Conservation (phyloP, 805 yeast genomes). For the Maudiozyma barnettii region DNA sequence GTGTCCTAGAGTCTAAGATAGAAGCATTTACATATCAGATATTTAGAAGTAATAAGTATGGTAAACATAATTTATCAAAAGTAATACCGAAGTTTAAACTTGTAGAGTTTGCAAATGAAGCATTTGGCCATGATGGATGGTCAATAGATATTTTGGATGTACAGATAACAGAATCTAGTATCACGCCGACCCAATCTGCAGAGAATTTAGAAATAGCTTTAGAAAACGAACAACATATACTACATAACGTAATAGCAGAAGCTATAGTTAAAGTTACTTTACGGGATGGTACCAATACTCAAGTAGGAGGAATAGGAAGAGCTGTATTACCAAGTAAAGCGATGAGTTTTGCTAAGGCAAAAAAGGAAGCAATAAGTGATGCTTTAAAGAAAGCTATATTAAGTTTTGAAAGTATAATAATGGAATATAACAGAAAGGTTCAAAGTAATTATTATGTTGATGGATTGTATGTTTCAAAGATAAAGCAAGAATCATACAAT, state of each 20-base stretch:
- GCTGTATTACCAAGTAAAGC: constrained; percentile 52
- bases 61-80: constrained; percentile 19
- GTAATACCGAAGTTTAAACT: constrained; percentile 30
- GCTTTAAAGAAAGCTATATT: constrained; percentile 72
- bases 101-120: constrained; percentile 38
- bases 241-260: constrained; percentile 26
- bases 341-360: constrained; percentile 70
- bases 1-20: constrained; percentile 39
- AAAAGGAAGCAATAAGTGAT: constrained; percentile 78
- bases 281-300: constrained; percentile 74
- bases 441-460: constrained; percentile 29
- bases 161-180: constrained; percentile 13
- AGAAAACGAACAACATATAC: constrained; percentile 4
- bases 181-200: background rate
- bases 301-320: constrained; percentile 67
- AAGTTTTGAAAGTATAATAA: constrained; percentile 60
- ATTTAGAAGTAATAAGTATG: constrained; percentile 20
- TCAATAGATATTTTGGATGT: constrained; percentile 33
- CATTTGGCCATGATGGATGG: constrained; percentile 54
- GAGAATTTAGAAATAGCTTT: background rate
- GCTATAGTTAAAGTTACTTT: constrained; percentile 56
- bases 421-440: constrained; percentile 29
- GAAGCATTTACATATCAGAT: constrained; percentile 29
- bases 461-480: constrained; percentile 20
- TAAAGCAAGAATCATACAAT: constrained; percentile 3